phyloP scores from a whole-genome alignment of 2,329 filamentous ascomycete species.

The Chaetomiaceae sp. region DNA sequence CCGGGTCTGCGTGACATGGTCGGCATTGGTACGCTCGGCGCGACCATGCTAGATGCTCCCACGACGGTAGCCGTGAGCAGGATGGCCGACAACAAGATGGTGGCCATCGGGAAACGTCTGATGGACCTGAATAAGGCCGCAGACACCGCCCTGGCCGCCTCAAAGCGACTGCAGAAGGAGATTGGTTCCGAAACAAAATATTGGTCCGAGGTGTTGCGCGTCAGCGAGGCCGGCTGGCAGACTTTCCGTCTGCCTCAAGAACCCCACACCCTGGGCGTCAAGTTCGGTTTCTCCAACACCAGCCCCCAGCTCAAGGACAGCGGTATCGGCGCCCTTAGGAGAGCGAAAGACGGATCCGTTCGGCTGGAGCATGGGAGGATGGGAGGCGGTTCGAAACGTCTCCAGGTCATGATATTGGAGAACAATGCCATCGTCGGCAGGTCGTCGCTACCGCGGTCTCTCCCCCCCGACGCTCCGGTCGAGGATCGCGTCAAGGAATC shows the following conservation, averaged over 20 bases:
- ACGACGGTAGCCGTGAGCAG: slow-evolving; percentile 54
- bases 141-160: slow-evolving; percentile 67
- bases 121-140: slow-evolving; percentile 71
- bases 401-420: slow-evolving; percentile 63
- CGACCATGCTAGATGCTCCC: slow-evolving; percentile 59
- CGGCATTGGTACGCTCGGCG: slow-evolving; percentile 69
- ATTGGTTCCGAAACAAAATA: slow-evolving; percentile 77
- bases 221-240: slow-evolving; percentile 82
- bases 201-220: slow-evolving; percentile 78
- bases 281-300: slow-evolving; percentile 72
- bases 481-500: slow-evolving; percentile 68
- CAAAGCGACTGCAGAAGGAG: slow-evolving; percentile 68
- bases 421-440: slow-evolving; percentile 55
- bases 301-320: slow-evolving; percentile 57
- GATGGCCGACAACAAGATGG: slow-evolving; percentile 50
- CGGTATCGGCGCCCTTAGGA: slow-evolving; percentile 75
- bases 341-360: slow-evolving; percentile 69
- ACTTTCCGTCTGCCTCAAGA: slow-evolving; percentile 73
- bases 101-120: slow-evolving; percentile 68
- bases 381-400: slow-evolving; percentile 49
- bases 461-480: slow-evolving; percentile 54
- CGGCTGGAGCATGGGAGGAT: slow-evolving; percentile 61
- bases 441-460: slow-evolving; percentile 46
- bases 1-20: slow-evolving; percentile 63
- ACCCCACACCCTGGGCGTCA: slow-evolving; percentile 70